These are phyloP conservation scores for Penicillium tannophilum DNA, from an alignment of 495 filamentous ascomycete genomes.

Conservation along the genomic window DNA sequence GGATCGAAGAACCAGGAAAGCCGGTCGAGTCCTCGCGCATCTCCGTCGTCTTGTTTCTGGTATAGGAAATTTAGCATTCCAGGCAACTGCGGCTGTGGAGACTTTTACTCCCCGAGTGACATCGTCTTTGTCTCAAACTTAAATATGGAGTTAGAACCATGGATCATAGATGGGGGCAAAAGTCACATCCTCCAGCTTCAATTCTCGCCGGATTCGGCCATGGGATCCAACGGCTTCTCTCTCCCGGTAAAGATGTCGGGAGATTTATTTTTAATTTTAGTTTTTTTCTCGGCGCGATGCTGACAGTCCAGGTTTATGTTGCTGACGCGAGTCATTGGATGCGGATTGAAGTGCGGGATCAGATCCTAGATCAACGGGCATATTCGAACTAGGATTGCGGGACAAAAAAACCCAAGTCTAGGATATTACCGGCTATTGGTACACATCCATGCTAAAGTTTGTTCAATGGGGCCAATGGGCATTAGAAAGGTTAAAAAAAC, in stretches of 20 bases:
- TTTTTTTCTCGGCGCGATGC: constrained; percentile 2
- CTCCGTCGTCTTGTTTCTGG: not conserved
- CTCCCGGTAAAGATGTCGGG: not conserved
- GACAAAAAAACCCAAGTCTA: constrained; percentile 17
- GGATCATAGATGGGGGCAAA: constrained; percentile 12
- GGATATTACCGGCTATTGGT: constrained; percentile 16
- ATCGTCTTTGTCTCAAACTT: constrained; percentile 21
- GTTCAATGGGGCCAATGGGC: not conserved
- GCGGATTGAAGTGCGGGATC: constrained; percentile 16
- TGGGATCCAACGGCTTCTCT: constrained; percentile 3
- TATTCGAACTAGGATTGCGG: constrained; percentile 16
- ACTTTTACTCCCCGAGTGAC: constrained; percentile 7
- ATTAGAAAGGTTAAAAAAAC: constrained; percentile 15
- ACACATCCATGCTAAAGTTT: constrained; percentile 8
- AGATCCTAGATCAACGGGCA: constrained; percentile 29
- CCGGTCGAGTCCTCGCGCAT: not conserved
- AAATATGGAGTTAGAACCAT: constrained; percentile 12
- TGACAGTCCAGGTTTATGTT: constrained; percentile 9
- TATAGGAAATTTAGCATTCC: not conserved
- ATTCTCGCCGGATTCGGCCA: not conserved
- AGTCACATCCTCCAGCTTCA: not conserved
- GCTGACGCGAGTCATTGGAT: constrained; percentile 5
- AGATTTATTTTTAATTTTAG: constrained; percentile 2
- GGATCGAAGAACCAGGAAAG: not conserved
- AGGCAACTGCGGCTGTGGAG: constrained; percentile 4